Evolutionary conservation across 495 filamentous ascomycete genomes (phyloP).

Genomic region (Podospora pseudopauciseta): DNA sequence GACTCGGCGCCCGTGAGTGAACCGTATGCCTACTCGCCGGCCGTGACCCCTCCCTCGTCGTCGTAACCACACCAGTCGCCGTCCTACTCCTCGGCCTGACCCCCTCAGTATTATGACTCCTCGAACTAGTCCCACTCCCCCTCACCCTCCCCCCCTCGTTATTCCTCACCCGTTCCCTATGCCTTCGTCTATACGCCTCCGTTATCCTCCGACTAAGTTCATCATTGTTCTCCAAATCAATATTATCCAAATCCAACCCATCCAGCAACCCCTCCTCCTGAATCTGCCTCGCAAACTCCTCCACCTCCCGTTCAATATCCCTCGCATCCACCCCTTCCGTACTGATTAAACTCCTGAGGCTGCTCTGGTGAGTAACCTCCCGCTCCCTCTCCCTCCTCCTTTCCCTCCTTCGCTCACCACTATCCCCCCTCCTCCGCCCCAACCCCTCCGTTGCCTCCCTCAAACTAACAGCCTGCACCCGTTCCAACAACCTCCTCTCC

Average conservation of each 20-base stretch:
- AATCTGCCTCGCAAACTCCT: slow-evolving; percentile 85
- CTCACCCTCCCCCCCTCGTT: slow-evolving; percentile 35
- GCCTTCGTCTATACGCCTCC: slow-evolving; percentile 74
- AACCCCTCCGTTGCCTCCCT: slow-evolving; percentile 48
- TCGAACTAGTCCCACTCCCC: slow-evolving; percentile 40
- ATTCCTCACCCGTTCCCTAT: slow-evolving; percentile 47
- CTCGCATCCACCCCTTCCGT: slow-evolving; percentile 65
- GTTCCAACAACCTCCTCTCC: slow-evolving; percentile 64
- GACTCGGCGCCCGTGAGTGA: slow-evolving; percentile 39
- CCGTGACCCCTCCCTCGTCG: slow-evolving; percentile 25
- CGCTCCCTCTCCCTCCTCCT: slow-evolving; percentile 35
- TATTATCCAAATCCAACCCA: slow-evolving; percentile 76
- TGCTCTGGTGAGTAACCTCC: slow-evolving; percentile 79
- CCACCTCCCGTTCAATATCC: slow-evolving; percentile 65
- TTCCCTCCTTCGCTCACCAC: slow-evolving; percentile 34
- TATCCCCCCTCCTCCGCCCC: slow-evolving; percentile 27
- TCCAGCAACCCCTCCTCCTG: slow-evolving; percentile 83
- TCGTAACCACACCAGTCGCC: background rate
- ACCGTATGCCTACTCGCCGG: slow-evolving; percentile 41
- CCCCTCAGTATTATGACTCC: slow-evolving; percentile 24
- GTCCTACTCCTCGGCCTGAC: slow-evolving; percentile 27
- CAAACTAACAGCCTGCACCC: slow-evolving; percentile 68
- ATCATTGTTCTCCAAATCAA: slow-evolving; percentile 73
- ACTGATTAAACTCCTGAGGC: slow-evolving; percentile 76
- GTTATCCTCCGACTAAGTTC: slow-evolving; percentile 86